phyloP scores from a whole-genome alignment of 495 filamentous ascomycete genomes.

The Pyrenula massariospora region DNA sequence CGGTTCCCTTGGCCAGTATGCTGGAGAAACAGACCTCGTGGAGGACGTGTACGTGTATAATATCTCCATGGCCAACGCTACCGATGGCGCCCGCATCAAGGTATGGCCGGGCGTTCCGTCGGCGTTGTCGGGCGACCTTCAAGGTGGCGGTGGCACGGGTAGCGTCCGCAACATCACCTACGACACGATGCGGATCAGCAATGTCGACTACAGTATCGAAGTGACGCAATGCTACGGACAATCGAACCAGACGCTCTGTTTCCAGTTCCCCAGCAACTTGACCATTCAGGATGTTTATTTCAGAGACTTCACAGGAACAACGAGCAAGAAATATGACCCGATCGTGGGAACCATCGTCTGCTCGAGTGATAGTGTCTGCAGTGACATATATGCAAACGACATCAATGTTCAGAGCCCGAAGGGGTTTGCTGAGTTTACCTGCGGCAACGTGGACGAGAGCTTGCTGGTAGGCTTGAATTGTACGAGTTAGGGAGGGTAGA shows the following conservation, averaged over 20 bases:
- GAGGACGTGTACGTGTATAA: conserved; percentile 55
- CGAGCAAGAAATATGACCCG: conserved; percentile 37
- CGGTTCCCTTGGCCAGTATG: conserved; percentile 57
- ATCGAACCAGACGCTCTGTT: conserved; percentile 47
- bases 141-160: conserved; percentile 48
- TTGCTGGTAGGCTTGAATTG: neutral
- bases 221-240: conserved; percentile 58
- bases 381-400: conserved; percentile 34
- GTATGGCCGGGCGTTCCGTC: conserved; percentile 49
- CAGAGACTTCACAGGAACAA: conserved; percentile 41
- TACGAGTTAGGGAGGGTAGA: neutral
- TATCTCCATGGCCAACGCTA: conserved; percentile 53
- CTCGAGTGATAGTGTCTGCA: conserved; percentile 39
- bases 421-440: conserved; percentile 36
- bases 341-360: conserved; percentile 45
- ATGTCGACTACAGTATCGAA: conserved; percentile 55
- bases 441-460: conserved; percentile 31
- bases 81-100: conserved; percentile 60
- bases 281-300: conserved; percentile 45
- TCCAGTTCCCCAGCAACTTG: conserved; percentile 43
- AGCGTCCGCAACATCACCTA: conserved; percentile 45
- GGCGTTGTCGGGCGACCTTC: conserved; percentile 40
- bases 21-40: conserved; percentile 51
- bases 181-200: conserved; percentile 39
- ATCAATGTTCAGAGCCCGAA: conserved; percentile 41